phyloP scores from a whole-genome alignment of 257 asterid genomes.

The Thymus mandschuricus region DNA sequence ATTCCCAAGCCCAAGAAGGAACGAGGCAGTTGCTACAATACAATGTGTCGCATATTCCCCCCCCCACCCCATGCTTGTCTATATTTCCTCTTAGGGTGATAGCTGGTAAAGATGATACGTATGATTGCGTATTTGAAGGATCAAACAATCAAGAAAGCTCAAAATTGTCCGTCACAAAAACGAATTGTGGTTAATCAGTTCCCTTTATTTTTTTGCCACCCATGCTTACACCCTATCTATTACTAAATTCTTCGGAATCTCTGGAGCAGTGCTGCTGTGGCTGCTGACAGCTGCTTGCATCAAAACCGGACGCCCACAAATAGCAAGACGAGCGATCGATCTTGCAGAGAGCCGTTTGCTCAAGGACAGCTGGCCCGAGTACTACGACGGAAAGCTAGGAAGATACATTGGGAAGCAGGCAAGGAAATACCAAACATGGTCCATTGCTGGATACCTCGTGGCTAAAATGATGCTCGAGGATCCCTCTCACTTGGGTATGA shows the following conservation, averaged over 20 bases:
- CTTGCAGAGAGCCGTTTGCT: constrained; percentile 81
- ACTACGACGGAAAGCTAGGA: constrained; percentile 76
- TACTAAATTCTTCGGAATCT: constrained; percentile 29
- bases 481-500: constrained; percentile 89
- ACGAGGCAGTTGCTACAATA: too few relatives aligned
- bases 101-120: not conserved
- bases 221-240: not conserved
- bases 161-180: not conserved
- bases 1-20: too few relatives aligned
- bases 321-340: constrained; percentile 79
- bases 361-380: constrained; percentile 85
- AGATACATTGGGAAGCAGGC: constrained; percentile 79
- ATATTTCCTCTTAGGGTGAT: not conserved
- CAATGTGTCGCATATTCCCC: too few relatives aligned
- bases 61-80: too few relatives aligned
- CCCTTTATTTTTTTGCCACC: not conserved
- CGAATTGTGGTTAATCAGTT: not conserved
- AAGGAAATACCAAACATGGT: constrained; percentile 80
- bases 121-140: not conserved
- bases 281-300: constrained; percentile 83
- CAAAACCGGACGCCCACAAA: constrained; percentile 82
- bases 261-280: constrained; percentile 69
- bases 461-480: constrained; percentile 83
- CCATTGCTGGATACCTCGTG: constrained; percentile 80
- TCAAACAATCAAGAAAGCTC: not conserved